These are phyloP conservation scores for Usnea hakonensis DNA, from an alignment of 495 filamentous ascomycete species.

Conservation along the genomic window DNA sequence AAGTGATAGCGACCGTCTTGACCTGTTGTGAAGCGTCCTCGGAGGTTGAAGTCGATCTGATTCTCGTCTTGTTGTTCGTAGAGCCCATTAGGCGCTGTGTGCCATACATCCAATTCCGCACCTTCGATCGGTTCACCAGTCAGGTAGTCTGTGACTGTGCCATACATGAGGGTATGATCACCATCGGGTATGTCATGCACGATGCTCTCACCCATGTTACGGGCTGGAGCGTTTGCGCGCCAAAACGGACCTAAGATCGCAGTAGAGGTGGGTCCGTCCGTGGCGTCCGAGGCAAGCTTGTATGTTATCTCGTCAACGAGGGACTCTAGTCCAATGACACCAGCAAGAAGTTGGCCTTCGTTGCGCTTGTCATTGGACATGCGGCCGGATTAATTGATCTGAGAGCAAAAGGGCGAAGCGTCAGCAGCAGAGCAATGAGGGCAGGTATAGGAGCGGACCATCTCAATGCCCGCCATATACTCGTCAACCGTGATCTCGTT, in stretches of 20 bases:
- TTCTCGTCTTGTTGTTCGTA: conserved; percentile 72
- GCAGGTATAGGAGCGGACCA: conserved; percentile 20
- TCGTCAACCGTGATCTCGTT: conserved; percentile 72
- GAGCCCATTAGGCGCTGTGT: conserved; percentile 66
- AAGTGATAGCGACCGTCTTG: conserved; percentile 56
- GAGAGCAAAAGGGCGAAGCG: conserved; percentile 39
- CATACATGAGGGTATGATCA: conserved; percentile 55
- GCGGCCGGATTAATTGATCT: conserved; percentile 42
- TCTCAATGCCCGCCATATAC: conserved; percentile 71
- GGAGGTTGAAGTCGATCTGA: conserved; percentile 66
- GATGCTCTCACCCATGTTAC: conserved; percentile 57
- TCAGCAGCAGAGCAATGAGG: not conserved
- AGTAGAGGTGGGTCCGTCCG: conserved; percentile 54
- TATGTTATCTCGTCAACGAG: conserved; percentile 74
- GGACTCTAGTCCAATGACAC: conserved; percentile 75
- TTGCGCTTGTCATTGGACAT: conserved; percentile 46
- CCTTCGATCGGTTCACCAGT: conserved; percentile 52
- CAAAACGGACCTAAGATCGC: conserved; percentile 75
- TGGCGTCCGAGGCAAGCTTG: conserved; percentile 46
- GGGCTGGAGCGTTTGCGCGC: conserved; percentile 57
- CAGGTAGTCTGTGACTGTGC: conserved; percentile 48
- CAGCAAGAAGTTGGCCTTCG: conserved; percentile 70
- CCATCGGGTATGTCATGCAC: conserved; percentile 43
- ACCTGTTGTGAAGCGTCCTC: conserved; percentile 63
- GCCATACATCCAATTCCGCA: conserved; percentile 69